Evolutionary conservation across 495 filamentous ascomycete species (phyloP).

Genomic region (Trichoderma gamsii): DNA sequence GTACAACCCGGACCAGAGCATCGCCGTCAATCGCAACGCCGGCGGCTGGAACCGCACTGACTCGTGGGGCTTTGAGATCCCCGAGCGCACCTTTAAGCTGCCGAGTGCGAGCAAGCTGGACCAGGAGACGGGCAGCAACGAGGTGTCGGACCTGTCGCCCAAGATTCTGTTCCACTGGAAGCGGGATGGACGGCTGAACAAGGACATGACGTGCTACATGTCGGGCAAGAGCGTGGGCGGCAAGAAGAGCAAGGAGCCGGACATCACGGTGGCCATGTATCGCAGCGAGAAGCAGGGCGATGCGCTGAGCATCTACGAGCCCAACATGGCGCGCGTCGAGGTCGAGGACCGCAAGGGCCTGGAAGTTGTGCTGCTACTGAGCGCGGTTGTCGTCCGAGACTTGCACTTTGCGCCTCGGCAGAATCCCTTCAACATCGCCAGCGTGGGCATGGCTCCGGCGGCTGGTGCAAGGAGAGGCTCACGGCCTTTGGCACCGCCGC

Average conservation of each 20-base stretch:
- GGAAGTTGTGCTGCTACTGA: slow-evolving; percentile 79
- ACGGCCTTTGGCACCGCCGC: slow-evolving; percentile 19
- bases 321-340: slow-evolving; percentile 82
- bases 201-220: slow-evolving; percentile 73
- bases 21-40: slow-evolving; percentile 61
- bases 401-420: slow-evolving; percentile 65
- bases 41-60: slow-evolving; percentile 72
- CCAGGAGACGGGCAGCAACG: slow-evolving; percentile 61
- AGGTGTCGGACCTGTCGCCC: slow-evolving; percentile 63
- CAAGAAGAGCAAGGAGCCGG: slow-evolving; percentile 78
- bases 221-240: slow-evolving; percentile 68
- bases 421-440: slow-evolving; percentile 73
- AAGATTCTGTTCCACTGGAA: slow-evolving; percentile 86
- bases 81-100: slow-evolving; percentile 72
- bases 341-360: slow-evolving; percentile 93
- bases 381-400: slow-evolving; percentile 79
- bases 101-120: slow-evolving; percentile 74
- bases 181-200: slow-evolving; percentile 76
- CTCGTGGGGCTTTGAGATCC: slow-evolving; percentile 89
- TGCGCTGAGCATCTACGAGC: slow-evolving; percentile 76
- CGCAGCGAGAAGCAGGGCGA: slow-evolving; percentile 38
- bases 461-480: slow-evolving; percentile 19
- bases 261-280: slow-evolving; percentile 87
- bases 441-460: slow-evolving; percentile 22
- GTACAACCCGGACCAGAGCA: slow-evolving; percentile 87